Base-by-base conservation (phyloP, 176 grass and related monocot species). In the Echinochloa phyllopogon region DNA sequence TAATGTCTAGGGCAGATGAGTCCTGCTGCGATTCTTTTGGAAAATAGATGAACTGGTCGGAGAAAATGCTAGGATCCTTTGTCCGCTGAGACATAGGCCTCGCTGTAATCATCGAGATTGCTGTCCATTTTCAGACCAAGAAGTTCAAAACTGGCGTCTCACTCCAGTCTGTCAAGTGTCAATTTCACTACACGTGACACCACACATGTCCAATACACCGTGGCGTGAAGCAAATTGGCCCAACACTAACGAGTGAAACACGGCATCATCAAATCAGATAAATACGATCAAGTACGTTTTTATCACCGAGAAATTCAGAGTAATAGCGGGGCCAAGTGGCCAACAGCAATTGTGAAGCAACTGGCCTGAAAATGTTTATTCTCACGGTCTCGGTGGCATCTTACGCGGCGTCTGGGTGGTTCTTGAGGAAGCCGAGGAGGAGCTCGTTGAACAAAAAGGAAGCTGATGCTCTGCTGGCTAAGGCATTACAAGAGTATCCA, bases 391-490 rank as follows among this genome's bases (percentile, higher is more conserved):
- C 29, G 2, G 29, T 33, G 29, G 29, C 29, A 33, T 33, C 1
- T 33, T 2, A 33, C 29, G 29, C 29, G 29, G 29, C 29, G 29
- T 33, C 29, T n/a, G n/a, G n/a, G n/a, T n/a, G n/a, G n/a, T n/a
- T n/a, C n/a, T n/a, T n/a, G n/a, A n/a, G n/a, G n/a, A n/a, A n/a
- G n/a, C n/a, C n/a, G n/a, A n/a, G n/a, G n/a, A n/a, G n/a, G n/a
- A n/a, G n/a, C n/a, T n/a, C n/a, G n/a, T n/a, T n/a, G 23, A 94
- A 89, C 75, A 97, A 94, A 61, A 94, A 94, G 77, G 95, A 97
- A 70, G 95, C 90, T 10, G 95, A 94, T 83, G 70, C 88, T 63
- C 84, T 94, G 23, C 90, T 94, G 85, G 92, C 95, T 45, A 97
- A 97, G 68, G 92, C 95, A 74, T 82, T 94, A 65, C 95, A 97